These are phyloP conservation scores for Pythium catenulatum DNA, from an alignment of 352 stramenopile species.

Conservation along the genomic window DNA sequence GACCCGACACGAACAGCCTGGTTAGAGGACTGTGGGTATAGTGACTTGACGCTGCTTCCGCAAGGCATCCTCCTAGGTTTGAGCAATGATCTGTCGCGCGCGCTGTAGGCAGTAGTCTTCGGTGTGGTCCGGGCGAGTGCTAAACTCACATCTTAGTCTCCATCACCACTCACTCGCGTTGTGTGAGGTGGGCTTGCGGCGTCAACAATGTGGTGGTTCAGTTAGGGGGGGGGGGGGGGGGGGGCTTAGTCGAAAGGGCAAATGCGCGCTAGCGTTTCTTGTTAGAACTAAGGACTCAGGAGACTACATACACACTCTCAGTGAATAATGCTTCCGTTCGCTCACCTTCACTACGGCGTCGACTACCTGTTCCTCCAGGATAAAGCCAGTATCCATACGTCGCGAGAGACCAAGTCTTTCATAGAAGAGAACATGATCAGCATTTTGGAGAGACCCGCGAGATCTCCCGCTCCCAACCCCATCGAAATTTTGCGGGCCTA, in stretches of 20 bases:
- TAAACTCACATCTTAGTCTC: not conserved
- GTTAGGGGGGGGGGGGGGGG: no score
- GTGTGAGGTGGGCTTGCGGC: not conserved
- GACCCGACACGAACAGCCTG: not conserved
- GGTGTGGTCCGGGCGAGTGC: not conserved
- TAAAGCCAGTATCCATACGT: constrained; percentile 49
- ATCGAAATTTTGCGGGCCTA: constrained; percentile 59
- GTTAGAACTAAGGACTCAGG: not conserved
- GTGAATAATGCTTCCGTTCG: constrained; percentile 39
- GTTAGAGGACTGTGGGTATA: not conserved
- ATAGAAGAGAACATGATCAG: constrained; percentile 37
- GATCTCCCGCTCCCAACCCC: constrained; percentile 53
- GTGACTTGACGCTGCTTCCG: not conserved
- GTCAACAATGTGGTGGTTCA: not conserved
- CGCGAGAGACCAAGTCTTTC: constrained; percentile 31
- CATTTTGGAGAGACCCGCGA: constrained; percentile 55
- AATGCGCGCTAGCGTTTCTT: constrained; percentile 4
- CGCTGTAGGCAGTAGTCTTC: not conserved
- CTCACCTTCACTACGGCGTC: constrained; percentile 35
- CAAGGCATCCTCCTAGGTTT: not conserved
- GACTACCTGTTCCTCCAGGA: constrained; percentile 64
- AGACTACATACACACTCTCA: constrained; percentile 28
- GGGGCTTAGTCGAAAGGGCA: constrained; percentile 7
- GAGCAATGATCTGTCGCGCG: not conserved
- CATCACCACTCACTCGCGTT: not conserved